Evolutionary conservation across 352 stramenopile species (phyloP).

Genomic region (Phytophthora pisi): DNA sequence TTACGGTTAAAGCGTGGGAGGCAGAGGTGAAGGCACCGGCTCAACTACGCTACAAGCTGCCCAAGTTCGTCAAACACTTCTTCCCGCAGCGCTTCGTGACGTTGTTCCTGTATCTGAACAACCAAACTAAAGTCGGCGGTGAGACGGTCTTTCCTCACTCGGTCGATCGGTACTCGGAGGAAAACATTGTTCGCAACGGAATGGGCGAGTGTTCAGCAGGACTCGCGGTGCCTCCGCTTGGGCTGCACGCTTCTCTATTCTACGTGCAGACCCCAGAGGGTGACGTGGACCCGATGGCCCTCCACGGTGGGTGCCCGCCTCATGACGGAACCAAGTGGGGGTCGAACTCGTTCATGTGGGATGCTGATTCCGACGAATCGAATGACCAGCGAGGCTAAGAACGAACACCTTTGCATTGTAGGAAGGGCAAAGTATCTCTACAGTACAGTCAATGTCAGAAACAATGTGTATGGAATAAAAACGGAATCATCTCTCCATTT

Average conservation of each 20-base stretch:
- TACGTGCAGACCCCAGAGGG: constrained; percentile 76
- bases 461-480: too few relatives aligned
- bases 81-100: constrained; percentile 94
- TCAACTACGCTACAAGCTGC: constrained; percentile 52
- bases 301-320: constrained; percentile 75
- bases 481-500: too few relatives aligned
- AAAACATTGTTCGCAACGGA: constrained; percentile 61
- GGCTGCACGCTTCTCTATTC: constrained; percentile 75
- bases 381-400: neutral
- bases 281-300: constrained; percentile 68
- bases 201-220: constrained; percentile 78
- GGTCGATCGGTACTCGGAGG: constrained; percentile 63
- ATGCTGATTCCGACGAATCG: constrained; percentile 69
- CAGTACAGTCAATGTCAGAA: too few relatives aligned
- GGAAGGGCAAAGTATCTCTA: too few relatives aligned
- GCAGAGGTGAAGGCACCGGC: constrained; percentile 24
- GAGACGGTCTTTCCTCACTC: constrained; percentile 95
- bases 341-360: constrained; percentile 83
- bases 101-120: constrained; percentile 96
- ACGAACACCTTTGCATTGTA: too few relatives aligned
- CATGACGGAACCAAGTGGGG: constrained; percentile 79
- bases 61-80: constrained; percentile 68
- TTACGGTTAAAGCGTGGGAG: constrained; percentile 69
- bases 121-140: constrained; percentile 92
- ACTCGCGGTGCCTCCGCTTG: constrained; percentile 62